Base-by-base conservation (phyloP, 345 rosid genomes). In the Lumnitzera racemosa region DNA sequence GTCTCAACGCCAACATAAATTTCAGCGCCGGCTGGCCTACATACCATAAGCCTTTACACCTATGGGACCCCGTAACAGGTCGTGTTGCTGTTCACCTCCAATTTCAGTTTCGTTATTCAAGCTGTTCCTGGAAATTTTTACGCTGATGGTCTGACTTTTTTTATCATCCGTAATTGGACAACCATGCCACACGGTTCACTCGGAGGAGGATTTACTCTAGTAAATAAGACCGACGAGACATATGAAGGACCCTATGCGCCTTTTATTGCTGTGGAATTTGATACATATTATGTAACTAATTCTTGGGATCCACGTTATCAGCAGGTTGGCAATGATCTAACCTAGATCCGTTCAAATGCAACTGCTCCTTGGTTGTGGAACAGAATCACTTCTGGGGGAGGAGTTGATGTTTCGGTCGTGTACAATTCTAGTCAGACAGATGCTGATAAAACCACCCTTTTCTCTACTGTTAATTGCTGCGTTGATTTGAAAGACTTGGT, bases 221-320 rank as follows among this genome's bases (percentile, higher is more conserved):
- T 27, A 4, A 49, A n/a, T 15, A 46, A 3, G 13, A 27, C 36
- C 36, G 3, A 0, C 1, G 15, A 16, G 47, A 24, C 12, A 5
- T 20, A 13, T 11, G n/a, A n/a, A 2, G 13, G 23, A 11, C 12
- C 11, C 12, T 31, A 17, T 15, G 14, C 4, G 36, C 7, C 36
- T 29, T 59, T 59, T 41, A 43, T 67, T 2, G 70, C 70, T 0
- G 65, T 67, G 48, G 70, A 67, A 27, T 54, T 67, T 24, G 65
- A 67, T 50, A 59, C 64, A 12, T 17, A 20, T 11, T 29, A 29
- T 29, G 7, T 3, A 3, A 1, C 2, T 2, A 59, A 60, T 49
- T 2, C 20, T 0, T 59, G 64, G 59, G 70, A 60, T 10, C 65
- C 64, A 0, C 5, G 3, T 2, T 47, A 41, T 41, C 51, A 52